Evolutionary conservation across 1,139 yeast genomes (phyloP), one percentile per base, ranked within the genome.

Genomic region (Kazachstania sp.): DNA sequence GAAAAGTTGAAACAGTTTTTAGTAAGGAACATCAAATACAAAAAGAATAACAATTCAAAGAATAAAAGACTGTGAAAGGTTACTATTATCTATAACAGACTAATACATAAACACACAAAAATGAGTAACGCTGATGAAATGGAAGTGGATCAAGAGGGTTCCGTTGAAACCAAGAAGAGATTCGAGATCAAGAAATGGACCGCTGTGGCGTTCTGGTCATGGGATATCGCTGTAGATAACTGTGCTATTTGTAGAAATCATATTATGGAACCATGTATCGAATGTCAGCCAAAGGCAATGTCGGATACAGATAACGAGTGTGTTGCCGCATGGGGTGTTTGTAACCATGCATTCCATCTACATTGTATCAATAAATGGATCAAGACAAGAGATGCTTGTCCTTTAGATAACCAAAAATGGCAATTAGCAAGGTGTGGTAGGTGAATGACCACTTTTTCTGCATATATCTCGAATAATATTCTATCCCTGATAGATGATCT

Each of bases 241-340:
- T 94, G 99, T 72, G 97, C 99, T 41, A 94, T 94, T 65, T 94
- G 99, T 74, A 79, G 98, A 62, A 94, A 92, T 67, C 97, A 92
- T 68, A 77, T 92, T 58, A 94, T 94, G 99, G 99, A 94, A 59
- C 95, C 95, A 23, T 94, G 99, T 68, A 92, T 94, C 56, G 98
- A 90, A 65, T 94, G 99, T 65, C 96, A 88, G 66, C 86, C 95
- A 16, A 82, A 83, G 60, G 82, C 84, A 38, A 82, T 81, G 65
- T 77, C 79, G 45, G 72, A 71, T 15, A 71, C 83, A n/a, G 76
- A 78, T 43, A 83, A 80, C 41, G 94, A 85, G 56, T 94, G 99
- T 70, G 83, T 86, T 45, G 95, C 96, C 9, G 97, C 97, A 1
- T 90, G 97, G 95, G 99, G 98, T 39, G 78, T 78, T 47, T 92